Percentiles rank a stretch among this genome's conserved stretches.
phyloP scores from a whole-genome alignment of 495 filamentous ascomycete genomes.

The Neurospora tetrasperma region DNA sequence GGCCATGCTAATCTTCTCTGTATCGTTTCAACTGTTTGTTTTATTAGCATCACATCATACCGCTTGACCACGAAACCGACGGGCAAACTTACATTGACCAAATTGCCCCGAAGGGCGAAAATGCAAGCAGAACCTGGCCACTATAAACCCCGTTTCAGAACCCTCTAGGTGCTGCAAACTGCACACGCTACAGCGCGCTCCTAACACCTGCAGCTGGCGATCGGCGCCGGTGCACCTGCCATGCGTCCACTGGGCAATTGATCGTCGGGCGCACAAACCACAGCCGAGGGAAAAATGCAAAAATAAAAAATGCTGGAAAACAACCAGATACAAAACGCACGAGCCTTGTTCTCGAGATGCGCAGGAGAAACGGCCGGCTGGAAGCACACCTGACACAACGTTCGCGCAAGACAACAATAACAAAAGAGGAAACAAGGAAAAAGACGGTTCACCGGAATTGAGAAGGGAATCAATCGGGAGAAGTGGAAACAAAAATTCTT shows the following conservation, averaged over 20 bases:
- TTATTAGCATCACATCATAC: conserved; percentile 15
- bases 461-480: not conserved
- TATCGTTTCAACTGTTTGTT: conserved; percentile 23
- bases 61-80: not conserved
- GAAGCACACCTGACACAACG: not conserved
- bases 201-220: not conserved
- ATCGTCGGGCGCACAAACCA: not conserved
- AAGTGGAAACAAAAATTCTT: not conserved
- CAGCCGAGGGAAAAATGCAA: not conserved
- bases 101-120: conserved; percentile 22
- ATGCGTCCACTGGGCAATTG: not conserved
- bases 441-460: not conserved
- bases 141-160: not conserved
- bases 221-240: not conserved
- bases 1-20: conserved; percentile 98
- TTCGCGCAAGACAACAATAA: not conserved
- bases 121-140: not conserved
- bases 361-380: not conserved
- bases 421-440: not conserved
- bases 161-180: not conserved
- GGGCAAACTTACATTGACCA: conserved; percentile 21
- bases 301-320: not conserved
- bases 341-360: not conserved
- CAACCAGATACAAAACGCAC: not conserved
- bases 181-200: not conserved